Conservation (phyloP, 306 rosid genomes). For the Malus asiatica region DNA sequence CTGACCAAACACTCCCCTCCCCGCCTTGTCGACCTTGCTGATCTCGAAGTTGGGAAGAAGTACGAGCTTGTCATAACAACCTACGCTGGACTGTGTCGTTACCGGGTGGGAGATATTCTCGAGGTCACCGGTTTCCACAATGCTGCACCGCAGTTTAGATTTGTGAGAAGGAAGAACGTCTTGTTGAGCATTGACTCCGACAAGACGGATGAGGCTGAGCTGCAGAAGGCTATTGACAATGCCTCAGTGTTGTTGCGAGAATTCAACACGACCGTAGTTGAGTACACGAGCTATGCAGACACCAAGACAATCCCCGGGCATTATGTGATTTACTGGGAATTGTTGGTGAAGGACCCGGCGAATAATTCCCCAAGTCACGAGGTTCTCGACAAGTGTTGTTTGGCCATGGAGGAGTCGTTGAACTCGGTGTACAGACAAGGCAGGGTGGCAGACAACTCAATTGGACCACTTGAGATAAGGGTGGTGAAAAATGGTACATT, state of each 20-base stretch:
- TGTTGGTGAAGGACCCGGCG: slow-evolving; percentile 46
- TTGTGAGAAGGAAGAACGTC: slow-evolving; percentile 77
- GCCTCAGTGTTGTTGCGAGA: slow-evolving; percentile 37
- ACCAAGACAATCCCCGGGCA: slow-evolving; percentile 73
- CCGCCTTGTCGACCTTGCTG: slow-evolving; percentile 57
- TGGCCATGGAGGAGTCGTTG: slow-evolving; percentile 66
- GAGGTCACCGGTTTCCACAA: slow-evolving; percentile 69
- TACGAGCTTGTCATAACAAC: slow-evolving; percentile 79
- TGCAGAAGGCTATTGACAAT: slow-evolving; percentile 60
- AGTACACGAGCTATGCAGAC: slow-evolving; percentile 78
- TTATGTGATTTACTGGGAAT: slow-evolving; percentile 90
- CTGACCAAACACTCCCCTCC: slow-evolving; percentile 52
- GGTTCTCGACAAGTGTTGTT: slow-evolving; percentile 53
- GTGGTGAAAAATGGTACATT: slow-evolving; percentile 87
- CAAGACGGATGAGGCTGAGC: slow-evolving; percentile 83
- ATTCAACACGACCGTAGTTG: slow-evolving; percentile 61
- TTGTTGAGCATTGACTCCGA: slow-evolving; percentile 72
- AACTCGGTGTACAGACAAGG: slow-evolving; percentile 92
- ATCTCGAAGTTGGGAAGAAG: slow-evolving; percentile 57
- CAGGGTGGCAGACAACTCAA: slow-evolving; percentile 69
- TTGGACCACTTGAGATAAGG: slow-evolving; percentile 81
- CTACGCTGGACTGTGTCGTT: slow-evolving; percentile 69
- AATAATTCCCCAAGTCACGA: slow-evolving; percentile 29
- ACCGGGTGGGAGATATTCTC: slow-evolving; percentile 84
- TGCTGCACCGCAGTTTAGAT: slow-evolving; percentile 57